Evolutionary conservation across 225 moss, liverwort and hornwort genomes (phyloP).

Genomic region (Pseudoscleropodium purum): DNA sequence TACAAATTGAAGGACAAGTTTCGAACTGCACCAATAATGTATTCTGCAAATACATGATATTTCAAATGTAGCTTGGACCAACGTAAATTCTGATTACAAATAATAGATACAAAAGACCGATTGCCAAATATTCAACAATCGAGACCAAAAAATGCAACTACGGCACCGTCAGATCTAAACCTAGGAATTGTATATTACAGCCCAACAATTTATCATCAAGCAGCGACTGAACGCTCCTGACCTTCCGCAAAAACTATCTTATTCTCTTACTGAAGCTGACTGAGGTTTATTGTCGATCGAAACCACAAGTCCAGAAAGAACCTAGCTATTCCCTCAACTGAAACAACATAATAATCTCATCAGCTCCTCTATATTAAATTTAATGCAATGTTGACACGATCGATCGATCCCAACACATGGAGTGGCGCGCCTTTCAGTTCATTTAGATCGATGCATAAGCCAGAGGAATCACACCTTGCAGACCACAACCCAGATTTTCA

Average conservation of each 20-base stretch:
- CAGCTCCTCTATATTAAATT: background rate
- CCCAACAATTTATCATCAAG: background rate
- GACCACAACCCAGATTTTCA: constrained; percentile 38
- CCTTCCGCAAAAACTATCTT: constrained; percentile 12
- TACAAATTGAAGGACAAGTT: background rate
- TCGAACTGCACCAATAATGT: background rate
- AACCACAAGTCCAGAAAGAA: background rate
- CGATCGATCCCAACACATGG: background rate
- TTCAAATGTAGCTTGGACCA: background rate
- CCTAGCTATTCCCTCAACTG: background rate
- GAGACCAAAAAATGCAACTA: background rate
- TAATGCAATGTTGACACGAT: background rate
- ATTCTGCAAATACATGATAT: background rate
- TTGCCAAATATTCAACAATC: background rate
- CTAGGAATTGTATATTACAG: constrained; percentile 6
- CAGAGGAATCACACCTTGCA: constrained; percentile 60
- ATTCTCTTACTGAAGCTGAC: constrained; percentile 2
- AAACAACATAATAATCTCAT: background rate
- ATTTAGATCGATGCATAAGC: constrained; percentile 41
- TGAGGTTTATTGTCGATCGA: constrained; percentile 8
- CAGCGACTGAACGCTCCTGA: constrained; percentile 9
- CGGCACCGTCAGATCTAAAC: background rate
- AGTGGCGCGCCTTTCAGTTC: background rate
- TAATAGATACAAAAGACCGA: background rate
- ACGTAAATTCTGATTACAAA: background rate